A percentile compares a stretch with the other conserved stretches of the same genome.
Evolutionary conservation across 495 filamentous ascomycete genomes (phyloP).

Genomic region (Aspergillus mulundensis): DNA sequence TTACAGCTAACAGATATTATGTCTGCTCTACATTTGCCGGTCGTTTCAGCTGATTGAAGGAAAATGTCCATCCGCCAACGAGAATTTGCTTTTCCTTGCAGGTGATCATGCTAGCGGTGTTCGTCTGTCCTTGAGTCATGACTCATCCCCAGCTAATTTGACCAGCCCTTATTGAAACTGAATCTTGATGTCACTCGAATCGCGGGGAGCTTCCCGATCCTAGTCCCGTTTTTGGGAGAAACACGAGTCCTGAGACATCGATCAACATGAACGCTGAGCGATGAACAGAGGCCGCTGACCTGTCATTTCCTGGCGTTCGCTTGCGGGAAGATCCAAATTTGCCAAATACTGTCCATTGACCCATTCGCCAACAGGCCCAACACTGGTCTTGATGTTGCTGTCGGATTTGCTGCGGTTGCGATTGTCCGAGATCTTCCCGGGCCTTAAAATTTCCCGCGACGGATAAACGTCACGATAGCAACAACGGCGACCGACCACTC

Average conservation of each 20-base stretch:
- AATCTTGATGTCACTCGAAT: background rate
- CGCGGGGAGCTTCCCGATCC: conserved; percentile 5
- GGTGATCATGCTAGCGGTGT: conserved; percentile 9
- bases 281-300: conserved; percentile 7
- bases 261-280: background rate
- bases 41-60: conserved; percentile 15
- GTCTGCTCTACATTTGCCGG: conserved; percentile 1
- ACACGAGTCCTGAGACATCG: background rate
- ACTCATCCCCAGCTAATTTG: background rate
- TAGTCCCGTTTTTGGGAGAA: background rate
- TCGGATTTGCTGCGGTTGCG: too few relatives aligned
- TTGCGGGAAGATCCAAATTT: background rate
- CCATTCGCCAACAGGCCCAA: too few relatives aligned
- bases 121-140: background rate
- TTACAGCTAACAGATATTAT: conserved; percentile 1
- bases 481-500: background rate
- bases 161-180: background rate
- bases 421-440: too few relatives aligned
- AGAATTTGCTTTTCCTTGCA: conserved; percentile 19
- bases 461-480: background rate
- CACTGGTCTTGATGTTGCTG: background rate
- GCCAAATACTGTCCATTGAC: background rate
- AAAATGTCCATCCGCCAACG: conserved; percentile 5
- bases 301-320: conserved; percentile 9
- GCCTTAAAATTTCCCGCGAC: background rate